Conservation (phyloP, 208 protist genomes). For the Leishmania gerbilli region DNA sequence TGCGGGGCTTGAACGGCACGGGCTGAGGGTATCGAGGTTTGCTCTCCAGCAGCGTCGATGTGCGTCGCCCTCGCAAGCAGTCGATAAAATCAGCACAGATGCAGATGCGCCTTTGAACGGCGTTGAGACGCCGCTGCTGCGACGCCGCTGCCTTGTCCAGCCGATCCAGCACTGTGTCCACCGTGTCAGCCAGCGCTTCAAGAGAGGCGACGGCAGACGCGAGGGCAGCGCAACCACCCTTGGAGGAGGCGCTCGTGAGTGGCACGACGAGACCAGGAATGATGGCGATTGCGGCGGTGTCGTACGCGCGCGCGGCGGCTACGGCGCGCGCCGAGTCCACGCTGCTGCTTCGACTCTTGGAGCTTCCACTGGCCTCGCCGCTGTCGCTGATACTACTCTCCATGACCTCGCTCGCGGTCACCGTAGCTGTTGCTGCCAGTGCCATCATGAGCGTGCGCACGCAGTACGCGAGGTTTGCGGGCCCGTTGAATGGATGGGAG, state of each 20-base stretch:
- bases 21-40: slow-evolving; percentile 22
- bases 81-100: slow-evolving; percentile 15
- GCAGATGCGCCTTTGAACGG: slow-evolving; percentile 16
- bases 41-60: slow-evolving; percentile 22
- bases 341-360: slow-evolving; percentile 15
- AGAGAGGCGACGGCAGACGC: slow-evolving; percentile 27
- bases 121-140: slow-evolving; percentile 6
- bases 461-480: no score
- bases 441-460: neutral
- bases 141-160: slow-evolving; percentile 10
- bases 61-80: slow-evolving; percentile 4
- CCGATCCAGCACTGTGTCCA: slow-evolving; percentile 26
- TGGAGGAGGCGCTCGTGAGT: slow-evolving; percentile 15
- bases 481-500: no score
- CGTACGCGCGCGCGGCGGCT: slow-evolving; percentile 7
- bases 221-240: slow-evolving; percentile 21
- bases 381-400: neutral
- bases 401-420: neutral
- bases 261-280: slow-evolving; percentile 33
- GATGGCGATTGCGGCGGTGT: slow-evolving; percentile 21
- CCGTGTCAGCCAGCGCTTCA: slow-evolving; percentile 11
- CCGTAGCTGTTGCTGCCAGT: neutral
- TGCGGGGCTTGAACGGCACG: neutral
- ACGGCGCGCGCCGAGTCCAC: slow-evolving; percentile 12
- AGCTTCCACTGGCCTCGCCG: neutral